Percentiles rank a stretch among this genome's conserved stretches.
phyloP scores from a whole-genome alignment of 495 filamentous ascomycete species.

The Pseudotulostoma volvatum region DNA sequence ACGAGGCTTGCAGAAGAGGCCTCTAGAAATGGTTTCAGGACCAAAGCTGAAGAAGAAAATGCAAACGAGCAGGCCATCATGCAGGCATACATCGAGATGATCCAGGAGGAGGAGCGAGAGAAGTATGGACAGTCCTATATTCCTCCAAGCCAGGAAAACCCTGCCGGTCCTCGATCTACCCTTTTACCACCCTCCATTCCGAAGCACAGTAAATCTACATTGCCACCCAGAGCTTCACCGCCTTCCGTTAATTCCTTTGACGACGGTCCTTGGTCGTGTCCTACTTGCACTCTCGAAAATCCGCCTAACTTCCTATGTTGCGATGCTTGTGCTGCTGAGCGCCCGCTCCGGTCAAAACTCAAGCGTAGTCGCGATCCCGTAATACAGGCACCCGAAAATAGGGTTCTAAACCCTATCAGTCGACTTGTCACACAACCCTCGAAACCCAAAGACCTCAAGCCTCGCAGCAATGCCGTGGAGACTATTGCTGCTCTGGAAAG shows the following conservation, averaged over 20 bases:
- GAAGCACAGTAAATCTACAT: constrained; percentile 9
- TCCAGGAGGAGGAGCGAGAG: constrained; percentile 67
- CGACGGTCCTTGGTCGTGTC: constrained; percentile 50
- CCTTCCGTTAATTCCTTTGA: constrained; percentile 8
- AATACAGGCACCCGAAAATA: neutral
- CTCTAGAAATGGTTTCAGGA: constrained; percentile 57
- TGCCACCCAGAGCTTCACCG: neutral
- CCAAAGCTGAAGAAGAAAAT: constrained; percentile 74
- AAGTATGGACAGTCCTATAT: constrained; percentile 52
- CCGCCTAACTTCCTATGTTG: constrained; percentile 51
- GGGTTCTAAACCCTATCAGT: neutral
- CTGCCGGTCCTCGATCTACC: constrained; percentile 32
- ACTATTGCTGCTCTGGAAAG: constrained; percentile 23
- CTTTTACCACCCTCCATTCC: constrained; percentile 11
- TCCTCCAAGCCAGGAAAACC: constrained; percentile 43
- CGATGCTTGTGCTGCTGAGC: constrained; percentile 59
- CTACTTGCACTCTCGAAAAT: constrained; percentile 72
- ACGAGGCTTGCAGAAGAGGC: constrained; percentile 51
- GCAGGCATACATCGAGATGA: constrained; percentile 71
- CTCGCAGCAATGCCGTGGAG: constrained; percentile 19
- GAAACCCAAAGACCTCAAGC: constrained; percentile 1
- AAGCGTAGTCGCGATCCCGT: neutral
- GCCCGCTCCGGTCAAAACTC: constrained; percentile 18
- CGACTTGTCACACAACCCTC: neutral
- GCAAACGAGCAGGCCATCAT: constrained; percentile 84